phyloP scores from a whole-genome alignment of 345 rosid genomes.

The Rhizophora mangle region DNA sequence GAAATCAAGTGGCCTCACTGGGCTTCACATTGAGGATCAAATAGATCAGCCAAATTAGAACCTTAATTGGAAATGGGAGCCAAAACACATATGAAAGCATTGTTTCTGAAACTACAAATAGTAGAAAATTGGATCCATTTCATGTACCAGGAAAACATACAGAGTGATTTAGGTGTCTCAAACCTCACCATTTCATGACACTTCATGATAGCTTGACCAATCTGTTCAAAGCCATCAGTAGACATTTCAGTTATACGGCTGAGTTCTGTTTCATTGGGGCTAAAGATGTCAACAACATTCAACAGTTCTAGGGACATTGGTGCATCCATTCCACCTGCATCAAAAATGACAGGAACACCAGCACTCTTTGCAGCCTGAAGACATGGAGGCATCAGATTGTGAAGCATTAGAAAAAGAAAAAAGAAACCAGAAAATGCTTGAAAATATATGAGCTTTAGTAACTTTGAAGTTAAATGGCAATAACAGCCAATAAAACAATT shows the following conservation, averaged over 20 bases:
- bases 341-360: constrained; percentile 81
- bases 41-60: no score
- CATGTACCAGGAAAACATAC: neutral
- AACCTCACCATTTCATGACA: constrained; percentile 66
- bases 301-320: constrained; percentile 68
- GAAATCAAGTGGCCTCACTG: no score
- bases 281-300: constrained; percentile 64
- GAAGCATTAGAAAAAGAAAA: no score
- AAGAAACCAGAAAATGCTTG: no score
- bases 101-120: neutral
- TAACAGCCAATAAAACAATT: no score
- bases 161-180: neutral
- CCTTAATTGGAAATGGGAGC: no score
- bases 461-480: no score
- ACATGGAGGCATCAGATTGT: constrained; percentile 2
- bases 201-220: constrained; percentile 56
- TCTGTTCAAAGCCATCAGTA: constrained; percentile 68
- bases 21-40: no score
- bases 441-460: no score
- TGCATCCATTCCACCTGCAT: constrained; percentile 96
- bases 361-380: constrained; percentile 75
- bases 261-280: constrained; percentile 93
- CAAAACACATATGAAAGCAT: neutral
- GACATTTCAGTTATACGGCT: constrained; percentile 74
- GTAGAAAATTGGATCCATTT: neutral